Evolutionary conservation across 768 basidiomycete genomes (phyloP).

Genomic region (Suillus alpinus): DNA sequence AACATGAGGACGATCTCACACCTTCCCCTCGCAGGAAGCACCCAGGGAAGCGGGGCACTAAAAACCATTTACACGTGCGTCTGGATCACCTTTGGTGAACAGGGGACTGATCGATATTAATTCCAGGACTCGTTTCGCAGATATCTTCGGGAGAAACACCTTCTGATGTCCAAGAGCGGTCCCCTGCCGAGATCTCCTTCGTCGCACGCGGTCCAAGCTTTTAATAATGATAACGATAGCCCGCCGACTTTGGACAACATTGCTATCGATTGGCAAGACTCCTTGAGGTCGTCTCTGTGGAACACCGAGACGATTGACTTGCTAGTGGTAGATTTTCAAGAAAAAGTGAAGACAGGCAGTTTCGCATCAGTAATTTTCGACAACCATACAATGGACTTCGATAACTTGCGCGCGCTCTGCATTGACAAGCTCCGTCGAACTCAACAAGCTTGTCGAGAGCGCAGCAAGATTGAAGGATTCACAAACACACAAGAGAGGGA

Average conservation of each 20-base stretch:
- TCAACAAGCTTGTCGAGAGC: neutral
- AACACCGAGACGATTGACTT: slow-evolving; percentile 2
- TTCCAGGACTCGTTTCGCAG: neutral
- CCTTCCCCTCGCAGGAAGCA: neutral
- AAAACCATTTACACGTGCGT: slow-evolving; percentile 6
- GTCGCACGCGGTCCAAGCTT: neutral
- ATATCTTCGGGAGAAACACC: neutral
- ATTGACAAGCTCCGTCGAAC: neutral
- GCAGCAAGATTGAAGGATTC: neutral
- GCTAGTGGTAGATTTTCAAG: neutral
- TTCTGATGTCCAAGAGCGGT: neutral
- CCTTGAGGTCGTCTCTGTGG: slow-evolving; percentile 2
- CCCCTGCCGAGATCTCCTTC: neutral
- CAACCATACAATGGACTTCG: neutral
- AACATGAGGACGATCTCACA: neutral
- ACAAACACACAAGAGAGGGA: neutral
- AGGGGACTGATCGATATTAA: neutral
- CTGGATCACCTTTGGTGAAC: too few relatives aligned
- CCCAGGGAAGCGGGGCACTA: neutral
- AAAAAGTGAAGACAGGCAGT: neutral
- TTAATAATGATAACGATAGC: neutral
- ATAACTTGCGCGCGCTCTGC: neutral
- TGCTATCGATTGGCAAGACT: neutral
- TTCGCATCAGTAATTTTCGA: neutral
- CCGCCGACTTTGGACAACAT: slow-evolving; percentile 3